phyloP scores from a whole-genome alignment of 805 yeast species.

The Tetrapisispora arboricola region DNA sequence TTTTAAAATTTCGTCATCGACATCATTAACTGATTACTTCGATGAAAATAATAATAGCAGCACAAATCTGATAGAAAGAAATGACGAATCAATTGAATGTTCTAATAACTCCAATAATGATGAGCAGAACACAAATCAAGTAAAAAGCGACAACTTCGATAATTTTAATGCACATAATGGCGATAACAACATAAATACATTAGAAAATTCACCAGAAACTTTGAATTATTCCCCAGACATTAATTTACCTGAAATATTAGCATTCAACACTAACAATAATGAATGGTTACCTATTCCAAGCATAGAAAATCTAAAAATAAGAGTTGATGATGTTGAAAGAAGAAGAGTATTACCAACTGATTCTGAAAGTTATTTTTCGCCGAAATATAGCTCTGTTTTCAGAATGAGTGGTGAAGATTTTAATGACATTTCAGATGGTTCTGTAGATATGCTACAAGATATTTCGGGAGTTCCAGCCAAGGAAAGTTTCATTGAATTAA shows the following conservation, averaged over 20 bases:
- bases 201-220: neutral
- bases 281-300: neutral
- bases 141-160: neutral
- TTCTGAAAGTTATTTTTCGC: neutral
- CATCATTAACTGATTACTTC: neutral
- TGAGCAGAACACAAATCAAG: neutral
- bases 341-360: neutral
- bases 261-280: neutral
- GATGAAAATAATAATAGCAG: neutral
- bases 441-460: no score
- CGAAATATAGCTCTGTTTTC: neutral
- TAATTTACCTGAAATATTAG: neutral
- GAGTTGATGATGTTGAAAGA: neutral
- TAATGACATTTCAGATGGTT: no score
- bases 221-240: neutral
- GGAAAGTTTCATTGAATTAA: slow-evolving; percentile 8
- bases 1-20: neutral
- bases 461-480: slow-evolving; percentile 5
- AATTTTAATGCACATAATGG: neutral
- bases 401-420: neutral
- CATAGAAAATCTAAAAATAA: neutral
- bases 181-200: neutral
- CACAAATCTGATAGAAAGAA: neutral
- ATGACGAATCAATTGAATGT: neutral
- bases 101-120: neutral